Evolutionary conservation across 257 asterid genomes (phyloP).

Genomic region (Euphrasia confusa): DNA sequence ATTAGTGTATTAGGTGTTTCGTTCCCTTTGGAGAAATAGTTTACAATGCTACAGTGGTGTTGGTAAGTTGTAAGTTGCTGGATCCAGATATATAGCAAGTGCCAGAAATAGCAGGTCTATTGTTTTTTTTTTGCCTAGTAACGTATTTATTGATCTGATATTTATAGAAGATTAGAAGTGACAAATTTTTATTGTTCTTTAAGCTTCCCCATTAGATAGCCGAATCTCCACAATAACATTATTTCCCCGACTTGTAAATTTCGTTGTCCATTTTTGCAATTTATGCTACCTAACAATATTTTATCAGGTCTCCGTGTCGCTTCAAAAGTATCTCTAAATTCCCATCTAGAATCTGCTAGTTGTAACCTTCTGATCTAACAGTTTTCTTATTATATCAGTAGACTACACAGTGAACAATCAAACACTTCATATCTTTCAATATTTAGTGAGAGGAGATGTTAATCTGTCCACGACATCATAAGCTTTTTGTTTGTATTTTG

Average conservation of each 20-base stretch:
- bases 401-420: background rate
- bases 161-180: too few relatives aligned
- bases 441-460: too few relatives aligned
- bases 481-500: too few relatives aligned
- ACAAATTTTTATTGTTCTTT: too few relatives aligned
- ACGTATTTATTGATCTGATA: background rate
- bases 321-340: background rate
- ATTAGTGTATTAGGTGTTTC: background rate
- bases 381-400: background rate
- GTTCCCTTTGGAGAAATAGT: background rate
- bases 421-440: background rate
- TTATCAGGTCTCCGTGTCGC: background rate
- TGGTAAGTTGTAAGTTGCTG: conserved; percentile 4
- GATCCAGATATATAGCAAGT: background rate
- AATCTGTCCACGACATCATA: too few relatives aligned
- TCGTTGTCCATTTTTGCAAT: background rate
- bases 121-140: background rate
- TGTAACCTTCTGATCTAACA: background rate
- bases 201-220: too few relatives aligned
- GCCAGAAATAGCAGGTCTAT: background rate
- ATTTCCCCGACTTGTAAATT: background rate
- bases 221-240: background rate
- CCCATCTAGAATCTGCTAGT: background rate
- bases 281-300: background rate
- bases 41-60: background rate